Conservation (phyloP, 2,329 filamentous ascomycete species). For the Zymoseptoria ardabiliae region DNA sequence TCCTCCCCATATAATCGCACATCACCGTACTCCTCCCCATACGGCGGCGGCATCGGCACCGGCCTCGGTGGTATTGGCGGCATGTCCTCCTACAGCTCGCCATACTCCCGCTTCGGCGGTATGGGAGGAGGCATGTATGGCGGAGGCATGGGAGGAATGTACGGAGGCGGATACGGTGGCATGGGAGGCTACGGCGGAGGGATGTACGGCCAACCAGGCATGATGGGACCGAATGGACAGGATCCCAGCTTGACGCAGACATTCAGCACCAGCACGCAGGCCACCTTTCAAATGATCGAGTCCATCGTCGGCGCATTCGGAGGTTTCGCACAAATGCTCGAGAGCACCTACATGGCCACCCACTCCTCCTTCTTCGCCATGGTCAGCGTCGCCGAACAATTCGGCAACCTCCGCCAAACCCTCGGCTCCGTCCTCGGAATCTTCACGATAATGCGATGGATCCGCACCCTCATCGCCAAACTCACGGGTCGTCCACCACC, state of each 20-base stretch:
- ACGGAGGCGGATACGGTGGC: conserved; percentile 26
- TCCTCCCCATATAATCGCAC: conserved; percentile 41
- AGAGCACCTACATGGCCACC: conserved; percentile 99
- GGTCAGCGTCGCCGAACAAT: conserved; percentile 96
- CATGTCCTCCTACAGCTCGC: conserved; percentile 33
- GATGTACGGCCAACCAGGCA: conserved; percentile 41
- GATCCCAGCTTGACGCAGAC: conserved; percentile 91
- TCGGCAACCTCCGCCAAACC: conserved; percentile 85
- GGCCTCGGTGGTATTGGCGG: conserved; percentile 28
- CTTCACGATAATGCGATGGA: conserved; percentile 92
- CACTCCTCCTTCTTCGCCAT: conserved; percentile 99
- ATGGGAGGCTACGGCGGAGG: conserved; percentile 22
- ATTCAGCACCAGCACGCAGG: conserved; percentile 89
- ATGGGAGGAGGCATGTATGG: conserved; percentile 27
- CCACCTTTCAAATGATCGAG: conserved; percentile 97
- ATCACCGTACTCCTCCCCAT: conserved; percentile 45
- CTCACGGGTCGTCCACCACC: conserved; percentile 85
- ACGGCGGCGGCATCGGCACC: conserved; percentile 39
- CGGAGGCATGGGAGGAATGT: conserved; percentile 22
- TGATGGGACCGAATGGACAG: conserved; percentile 60
- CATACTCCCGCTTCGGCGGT: conserved; percentile 43
- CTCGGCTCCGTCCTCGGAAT: conserved; percentile 90
- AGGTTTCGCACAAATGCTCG: conserved; percentile 97
- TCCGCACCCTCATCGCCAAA: conserved; percentile 83
- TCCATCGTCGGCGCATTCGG: conserved; percentile 94